Percentiles rank a stretch among this genome's conserved stretches.
phyloP scores from a whole-genome alignment of 306 rosid species.

The apple (Malus domestica) region DNA sequence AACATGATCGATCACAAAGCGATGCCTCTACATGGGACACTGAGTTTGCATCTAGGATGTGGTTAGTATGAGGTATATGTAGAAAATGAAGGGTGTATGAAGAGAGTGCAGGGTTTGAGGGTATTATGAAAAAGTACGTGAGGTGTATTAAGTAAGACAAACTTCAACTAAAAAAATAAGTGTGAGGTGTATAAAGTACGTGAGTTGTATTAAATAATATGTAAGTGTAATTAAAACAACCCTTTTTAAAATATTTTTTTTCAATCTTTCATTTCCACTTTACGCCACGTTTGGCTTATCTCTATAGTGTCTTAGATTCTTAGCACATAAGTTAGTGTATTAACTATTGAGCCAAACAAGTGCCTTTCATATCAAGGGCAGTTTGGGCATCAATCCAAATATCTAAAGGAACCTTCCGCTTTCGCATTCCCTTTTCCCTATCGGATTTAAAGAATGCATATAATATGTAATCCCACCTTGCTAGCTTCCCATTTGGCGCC shows the following conservation, averaged over 20 bases:
- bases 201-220: too few species aligned
- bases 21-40: too few species aligned
- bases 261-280: slow-evolving; percentile 22
- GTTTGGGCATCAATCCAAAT: slow-evolving; percentile 26
- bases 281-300: slow-evolving; percentile 43
- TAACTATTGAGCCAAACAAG: slow-evolving; percentile 27
- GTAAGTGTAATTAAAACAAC: too few species aligned
- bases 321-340: slow-evolving; percentile 14
- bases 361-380: slow-evolving; percentile 28
- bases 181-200: too few species aligned
- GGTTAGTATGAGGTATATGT: too few species aligned
- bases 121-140: too few species aligned
- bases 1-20: too few species aligned
- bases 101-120: too few species aligned
- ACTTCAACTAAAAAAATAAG: too few species aligned
- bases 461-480: not conserved
- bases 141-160: too few species aligned
- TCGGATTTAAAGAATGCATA: slow-evolving; percentile 4
- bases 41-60: too few species aligned
- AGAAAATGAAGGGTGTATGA: too few species aligned
- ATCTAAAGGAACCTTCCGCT: slow-evolving; percentile 32
- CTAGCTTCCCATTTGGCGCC: not conserved
- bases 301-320: slow-evolving; percentile 35
- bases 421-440: slow-evolving; percentile 6
- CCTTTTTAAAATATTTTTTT: not conserved